A percentile compares a stretch with the other conserved stretches of the same genome.
These are phyloP conservation scores for Sordariomycetes sp. DNA, from an alignment of 2,329 filamentous ascomycete species.

Conservation along the genomic window DNA sequence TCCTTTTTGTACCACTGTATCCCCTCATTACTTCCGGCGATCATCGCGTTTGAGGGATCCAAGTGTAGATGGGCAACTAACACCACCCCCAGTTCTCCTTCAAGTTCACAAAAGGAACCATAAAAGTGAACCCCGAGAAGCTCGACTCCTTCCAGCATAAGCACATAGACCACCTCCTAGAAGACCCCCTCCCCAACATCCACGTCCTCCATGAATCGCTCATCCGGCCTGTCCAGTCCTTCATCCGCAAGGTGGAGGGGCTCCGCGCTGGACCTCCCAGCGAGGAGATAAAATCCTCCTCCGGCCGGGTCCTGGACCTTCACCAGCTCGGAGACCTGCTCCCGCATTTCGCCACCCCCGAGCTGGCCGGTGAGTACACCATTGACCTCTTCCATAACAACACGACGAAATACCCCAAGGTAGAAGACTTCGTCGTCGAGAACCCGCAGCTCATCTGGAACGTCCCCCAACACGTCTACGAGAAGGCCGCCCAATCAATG, in stretches of 20 bases:
- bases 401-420: slow-evolving; percentile 8
- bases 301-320: not conserved
- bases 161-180: slow-evolving; percentile 34
- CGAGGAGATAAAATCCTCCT: not conserved
- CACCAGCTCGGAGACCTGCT: not conserved
- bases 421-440: slow-evolving; percentile 12
- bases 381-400: slow-evolving; percentile 6
- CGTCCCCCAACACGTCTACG: slow-evolving; percentile 18
- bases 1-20: not conserved
- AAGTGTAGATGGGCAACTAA: not conserved
- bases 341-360: not conserved
- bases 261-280: not conserved
- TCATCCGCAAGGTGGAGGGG: not conserved
- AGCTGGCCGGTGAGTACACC: slow-evolving; percentile 3
- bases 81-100: slow-evolving; percentile 54
- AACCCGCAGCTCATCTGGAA: slow-evolving; percentile 28
- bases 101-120: slow-evolving; percentile 86
- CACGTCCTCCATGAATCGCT: not conserved
- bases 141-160: slow-evolving; percentile 68
- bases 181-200: not conserved
- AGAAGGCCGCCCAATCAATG: not conserved
- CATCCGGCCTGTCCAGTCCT: not conserved
- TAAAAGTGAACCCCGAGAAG: slow-evolving; percentile 71
- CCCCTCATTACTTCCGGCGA: not conserved
- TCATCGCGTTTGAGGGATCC: not conserved